phyloP scores from a whole-genome alignment of 2,329 filamentous ascomycete species.

The Penicillium sp. region DNA sequence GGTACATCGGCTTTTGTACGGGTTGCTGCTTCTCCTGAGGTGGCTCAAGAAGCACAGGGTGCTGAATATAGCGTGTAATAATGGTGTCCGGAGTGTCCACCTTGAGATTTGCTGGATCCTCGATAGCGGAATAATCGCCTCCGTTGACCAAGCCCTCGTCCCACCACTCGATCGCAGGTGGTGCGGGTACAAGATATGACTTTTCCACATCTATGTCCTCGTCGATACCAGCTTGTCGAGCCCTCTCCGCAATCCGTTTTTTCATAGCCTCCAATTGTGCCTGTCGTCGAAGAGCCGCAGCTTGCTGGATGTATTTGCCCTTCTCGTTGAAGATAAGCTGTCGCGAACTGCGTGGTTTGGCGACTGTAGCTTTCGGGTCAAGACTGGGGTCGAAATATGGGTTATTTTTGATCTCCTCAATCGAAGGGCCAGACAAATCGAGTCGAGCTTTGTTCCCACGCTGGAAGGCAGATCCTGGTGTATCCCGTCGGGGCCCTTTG shows the following conservation, averaged over 20 bases:
- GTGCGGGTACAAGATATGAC: constrained; percentile 80
- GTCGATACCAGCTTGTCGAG: constrained; percentile 89
- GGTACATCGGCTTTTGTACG: constrained; percentile 83
- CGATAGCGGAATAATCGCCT: constrained; percentile 72
- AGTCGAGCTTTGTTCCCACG: constrained; percentile 52
- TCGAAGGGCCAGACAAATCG: constrained; percentile 61
- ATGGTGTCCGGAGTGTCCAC: constrained; percentile 80
- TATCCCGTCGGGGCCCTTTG: constrained; percentile 58
- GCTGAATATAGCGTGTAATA: constrained; percentile 88
- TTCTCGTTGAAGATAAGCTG: constrained; percentile 90
- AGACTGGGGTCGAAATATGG: constrained; percentile 80
- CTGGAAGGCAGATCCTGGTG: constrained; percentile 20
- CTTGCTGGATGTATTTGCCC: constrained; percentile 96
- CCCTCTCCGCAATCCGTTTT: constrained; percentile 83
- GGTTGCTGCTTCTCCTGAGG: constrained; percentile 85
- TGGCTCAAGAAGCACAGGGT: constrained; percentile 87
- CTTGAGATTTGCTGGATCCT: constrained; percentile 69
- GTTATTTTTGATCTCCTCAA: constrained; percentile 68
- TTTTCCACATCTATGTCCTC: constrained; percentile 89
- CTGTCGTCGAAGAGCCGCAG: constrained; percentile 83
- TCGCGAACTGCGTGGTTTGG: constrained; percentile 70
- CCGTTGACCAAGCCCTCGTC: constrained; percentile 84
- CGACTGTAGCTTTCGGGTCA: constrained; percentile 60
- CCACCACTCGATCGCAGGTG: constrained; percentile 96
- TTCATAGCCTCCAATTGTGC: constrained; percentile 93